Conservation (phyloP, 2,329 filamentous ascomycete species). For the Penicillium sp. region DNA sequence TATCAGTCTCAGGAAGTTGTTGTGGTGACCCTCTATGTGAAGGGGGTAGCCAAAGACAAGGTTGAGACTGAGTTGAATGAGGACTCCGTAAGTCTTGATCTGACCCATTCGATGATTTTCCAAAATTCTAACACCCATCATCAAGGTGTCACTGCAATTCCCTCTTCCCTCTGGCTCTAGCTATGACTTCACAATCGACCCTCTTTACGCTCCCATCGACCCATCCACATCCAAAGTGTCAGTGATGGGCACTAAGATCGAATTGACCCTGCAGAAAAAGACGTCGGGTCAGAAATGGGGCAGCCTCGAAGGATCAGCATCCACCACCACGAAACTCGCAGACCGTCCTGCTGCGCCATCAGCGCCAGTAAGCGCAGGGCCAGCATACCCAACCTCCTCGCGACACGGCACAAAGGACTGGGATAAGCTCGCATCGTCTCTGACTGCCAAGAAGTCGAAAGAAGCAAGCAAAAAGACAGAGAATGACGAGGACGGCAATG, state of each 20-base stretch:
- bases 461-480: conserved; percentile 35
- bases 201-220: conserved; percentile 70
- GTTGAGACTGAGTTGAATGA: conserved; percentile 57
- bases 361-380: conserved; percentile 45
- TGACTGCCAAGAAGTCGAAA: conserved; percentile 46
- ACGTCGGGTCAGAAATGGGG: conserved; percentile 70
- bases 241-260: conserved; percentile 77
- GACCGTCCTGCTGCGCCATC: conserved; percentile 25
- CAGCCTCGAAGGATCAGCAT: conserved; percentile 55
- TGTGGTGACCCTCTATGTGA: conserved; percentile 67
- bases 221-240: conserved; percentile 61
- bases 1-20: conserved; percentile 66
- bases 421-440: conserved; percentile 71
- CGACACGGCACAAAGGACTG: conserved; percentile 84
- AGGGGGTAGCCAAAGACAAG: conserved; percentile 63
- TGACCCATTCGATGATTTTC: no score
- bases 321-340: conserved; percentile 27
- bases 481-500: conserved; percentile 50
- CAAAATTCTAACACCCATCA: not conserved
- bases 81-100: conserved; percentile 44
- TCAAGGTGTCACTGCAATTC: conserved; percentile 61
- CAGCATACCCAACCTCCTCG: conserved; percentile 84
- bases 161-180: conserved; percentile 57
- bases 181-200: conserved; percentile 66
- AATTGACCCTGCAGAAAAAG: conserved; percentile 72